phyloP scores from a whole-genome alignment of 2,329 filamentous ascomycete species.

The Phyllosticta ampelicida region DNA sequence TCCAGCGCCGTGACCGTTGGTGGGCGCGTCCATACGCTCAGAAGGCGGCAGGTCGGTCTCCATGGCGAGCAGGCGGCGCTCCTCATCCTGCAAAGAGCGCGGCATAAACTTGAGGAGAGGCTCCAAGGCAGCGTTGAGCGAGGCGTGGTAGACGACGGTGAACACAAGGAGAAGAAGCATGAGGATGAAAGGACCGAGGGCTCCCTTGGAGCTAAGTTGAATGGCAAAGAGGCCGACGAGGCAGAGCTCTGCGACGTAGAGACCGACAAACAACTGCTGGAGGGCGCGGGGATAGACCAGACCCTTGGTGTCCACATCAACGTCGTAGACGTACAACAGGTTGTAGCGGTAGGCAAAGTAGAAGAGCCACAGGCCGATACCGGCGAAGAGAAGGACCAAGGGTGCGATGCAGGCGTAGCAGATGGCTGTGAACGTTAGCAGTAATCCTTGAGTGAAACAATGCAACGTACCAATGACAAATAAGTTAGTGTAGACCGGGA shows the following conservation, averaged over 20 bases:
- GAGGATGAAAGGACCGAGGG: conserved; percentile 25
- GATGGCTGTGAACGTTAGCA: conserved; percentile 22
- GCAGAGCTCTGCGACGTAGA: conserved; percentile 39
- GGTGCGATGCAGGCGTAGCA: conserved; percentile 40
- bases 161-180: conserved; percentile 19
- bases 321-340: conserved; percentile 38
- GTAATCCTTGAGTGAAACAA: not conserved
- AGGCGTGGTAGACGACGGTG: conserved; percentile 11
- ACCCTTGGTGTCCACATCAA: conserved; percentile 37
- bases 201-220: conserved; percentile 14
- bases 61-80: conserved; percentile 8
- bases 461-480: conserved; percentile 34
- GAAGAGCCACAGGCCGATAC: conserved; percentile 33
- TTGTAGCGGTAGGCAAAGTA: conserved; percentile 41
- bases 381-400: conserved; percentile 36
- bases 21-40: conserved; percentile 7
- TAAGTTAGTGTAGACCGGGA: conserved; percentile 31
- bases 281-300: conserved; percentile 36
- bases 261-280: conserved; percentile 36
- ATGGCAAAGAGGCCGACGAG: conserved; percentile 33
- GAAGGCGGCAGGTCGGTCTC: conserved; percentile 1
- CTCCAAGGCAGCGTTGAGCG: conserved; percentile 9
- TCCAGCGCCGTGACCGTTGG: not conserved
- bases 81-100: conserved; percentile 9
- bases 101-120: conserved; percentile 10